Conservation (phyloP, 2,329 filamentous ascomycete genomes). For the Sporothrix brasiliensis region DNA sequence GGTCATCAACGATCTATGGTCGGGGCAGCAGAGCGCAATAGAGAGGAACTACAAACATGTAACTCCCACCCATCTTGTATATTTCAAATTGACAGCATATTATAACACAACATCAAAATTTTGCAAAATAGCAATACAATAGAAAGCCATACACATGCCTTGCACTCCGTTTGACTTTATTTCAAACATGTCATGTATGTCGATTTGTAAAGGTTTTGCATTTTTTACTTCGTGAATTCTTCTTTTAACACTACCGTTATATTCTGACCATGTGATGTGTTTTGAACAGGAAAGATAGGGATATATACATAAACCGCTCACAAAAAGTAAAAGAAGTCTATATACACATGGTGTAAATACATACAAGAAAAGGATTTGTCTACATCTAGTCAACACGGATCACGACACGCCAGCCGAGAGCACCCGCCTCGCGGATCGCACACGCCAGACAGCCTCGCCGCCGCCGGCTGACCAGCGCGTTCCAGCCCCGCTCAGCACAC, state of each 20-base stretch:
- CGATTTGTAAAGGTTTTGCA: too few species aligned
- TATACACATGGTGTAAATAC: background rate
- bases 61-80: background rate
- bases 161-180: background rate
- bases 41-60: background rate
- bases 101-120: background rate
- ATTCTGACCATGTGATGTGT: background rate
- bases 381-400: slow-evolving; percentile 57
- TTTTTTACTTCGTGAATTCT: too few species aligned
- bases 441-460: slow-evolving; percentile 72
- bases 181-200: too few species aligned
- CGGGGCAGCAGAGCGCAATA: too few species aligned
- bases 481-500: slow-evolving; percentile 73
- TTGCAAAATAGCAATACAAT: background rate
- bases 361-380: background rate
- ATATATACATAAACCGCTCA: background rate
- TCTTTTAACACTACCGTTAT: background rate
- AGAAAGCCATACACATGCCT: background rate
- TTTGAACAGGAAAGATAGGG: background rate
- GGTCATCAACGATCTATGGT: background rate
- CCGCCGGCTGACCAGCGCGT: slow-evolving; percentile 69
- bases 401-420: slow-evolving; percentile 69
- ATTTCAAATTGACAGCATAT: background rate
- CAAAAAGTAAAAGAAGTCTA: background rate
- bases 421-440: slow-evolving; percentile 73